Conservation (phyloP, 768 basidiomycete species). For the Pisolithus tinctorius region DNA sequence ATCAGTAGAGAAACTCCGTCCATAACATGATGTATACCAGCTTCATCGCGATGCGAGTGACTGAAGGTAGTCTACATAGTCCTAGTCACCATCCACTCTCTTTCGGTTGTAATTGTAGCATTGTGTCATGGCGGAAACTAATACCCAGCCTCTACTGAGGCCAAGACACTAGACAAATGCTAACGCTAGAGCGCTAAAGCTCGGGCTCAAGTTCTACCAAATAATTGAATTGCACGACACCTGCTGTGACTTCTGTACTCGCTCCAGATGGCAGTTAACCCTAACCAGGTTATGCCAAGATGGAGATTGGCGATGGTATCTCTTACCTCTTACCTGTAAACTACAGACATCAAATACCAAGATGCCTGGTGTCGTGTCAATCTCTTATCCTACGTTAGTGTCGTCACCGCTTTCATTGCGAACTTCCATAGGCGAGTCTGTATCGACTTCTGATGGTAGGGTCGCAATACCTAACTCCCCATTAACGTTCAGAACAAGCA, state of each 20-base stretch:
- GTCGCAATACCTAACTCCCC: conserved; percentile 1
- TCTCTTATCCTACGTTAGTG: conserved; percentile 56
- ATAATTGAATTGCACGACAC: too few relatives aligned
- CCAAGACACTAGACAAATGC: too few relatives aligned
- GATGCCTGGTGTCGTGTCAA: conserved; percentile 32
- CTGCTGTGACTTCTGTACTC: too few relatives aligned
- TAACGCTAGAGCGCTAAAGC: too few relatives aligned
- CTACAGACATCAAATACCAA: conserved; percentile 12
- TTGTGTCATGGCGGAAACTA: too few relatives aligned
- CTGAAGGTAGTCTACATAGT: too few relatives aligned
- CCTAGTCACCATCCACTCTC: too few relatives aligned
- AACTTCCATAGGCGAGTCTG: conserved; percentile 51
- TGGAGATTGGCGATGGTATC: neutral
- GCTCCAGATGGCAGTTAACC: too few relatives aligned
- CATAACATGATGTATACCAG: neutral
- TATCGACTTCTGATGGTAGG: neutral
- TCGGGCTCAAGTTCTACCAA: too few relatives aligned
- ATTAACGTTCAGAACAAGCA: conserved; percentile 49
- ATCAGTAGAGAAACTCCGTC: conserved; percentile 2
- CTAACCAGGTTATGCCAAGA: neutral
- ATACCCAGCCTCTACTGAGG: too few relatives aligned
- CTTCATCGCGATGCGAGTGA: too few relatives aligned
- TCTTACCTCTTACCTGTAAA: conserved; percentile 2
- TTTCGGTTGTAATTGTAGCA: too few relatives aligned
- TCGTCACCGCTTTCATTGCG: conserved; percentile 47